These are phyloP conservation scores for Eimeria falciformis DNA, from an alignment of 169 alveolate species.

Conservation along the genomic window DNA sequence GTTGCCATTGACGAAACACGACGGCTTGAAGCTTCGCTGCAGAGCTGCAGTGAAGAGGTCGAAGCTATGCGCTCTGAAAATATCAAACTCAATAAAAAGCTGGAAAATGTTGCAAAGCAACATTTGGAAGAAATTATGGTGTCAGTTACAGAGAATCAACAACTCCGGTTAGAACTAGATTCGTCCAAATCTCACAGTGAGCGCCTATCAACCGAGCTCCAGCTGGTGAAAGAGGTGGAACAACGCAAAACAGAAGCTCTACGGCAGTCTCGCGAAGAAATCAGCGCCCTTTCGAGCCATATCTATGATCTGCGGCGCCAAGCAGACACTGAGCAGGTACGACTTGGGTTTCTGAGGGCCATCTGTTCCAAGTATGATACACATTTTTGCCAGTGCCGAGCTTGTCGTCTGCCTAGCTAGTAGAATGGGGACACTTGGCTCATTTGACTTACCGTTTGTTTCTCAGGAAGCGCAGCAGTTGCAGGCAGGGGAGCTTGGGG, in stretches of 20 bases:
- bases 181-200: constrained; percentile 1
- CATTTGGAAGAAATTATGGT: constrained; percentile 47
- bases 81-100: constrained; percentile 46
- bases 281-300: constrained; percentile 21
- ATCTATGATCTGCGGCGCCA: constrained; percentile 58
- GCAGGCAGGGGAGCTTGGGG: constrained; percentile 47
- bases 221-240: constrained; percentile 27
- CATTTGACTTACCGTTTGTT: not conserved
- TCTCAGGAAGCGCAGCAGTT: constrained; percentile 55
- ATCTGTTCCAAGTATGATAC: no score
- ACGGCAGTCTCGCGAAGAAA: constrained; percentile 43
- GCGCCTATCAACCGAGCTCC: constrained; percentile 23
- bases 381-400: no score
- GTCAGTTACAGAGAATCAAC: constrained; percentile 35
- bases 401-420: no score
- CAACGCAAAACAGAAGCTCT: constrained; percentile 24
- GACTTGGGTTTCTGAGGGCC: not conserved
- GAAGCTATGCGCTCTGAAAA: constrained; percentile 22
- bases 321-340: constrained; percentile 13
- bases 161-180: constrained; percentile 49
- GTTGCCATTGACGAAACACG: constrained; percentile 23
- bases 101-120: constrained; percentile 3
- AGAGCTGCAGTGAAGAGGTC: constrained; percentile 35
- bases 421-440: no score
- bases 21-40: constrained; percentile 7